Conservation (phyloP, 2,329 filamentous ascomycete genomes). For the Fusarium coffeatum region DNA sequence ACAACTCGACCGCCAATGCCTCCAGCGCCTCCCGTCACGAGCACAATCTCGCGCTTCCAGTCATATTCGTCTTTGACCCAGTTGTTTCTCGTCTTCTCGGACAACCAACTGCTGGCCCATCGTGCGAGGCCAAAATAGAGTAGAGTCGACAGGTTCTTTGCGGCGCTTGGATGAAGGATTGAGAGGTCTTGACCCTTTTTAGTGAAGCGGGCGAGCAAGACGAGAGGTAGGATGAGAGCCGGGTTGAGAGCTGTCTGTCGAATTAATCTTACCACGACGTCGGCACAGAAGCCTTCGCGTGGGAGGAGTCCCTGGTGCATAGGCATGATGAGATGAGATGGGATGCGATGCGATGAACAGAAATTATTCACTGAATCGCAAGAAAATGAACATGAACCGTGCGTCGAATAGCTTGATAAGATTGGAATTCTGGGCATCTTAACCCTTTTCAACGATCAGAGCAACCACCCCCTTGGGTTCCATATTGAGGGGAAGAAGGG, state of each 20-base stretch:
- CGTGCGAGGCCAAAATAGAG: constrained; percentile 49
- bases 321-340: constrained; percentile 45
- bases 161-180: constrained; percentile 62
- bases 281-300: constrained; percentile 69
- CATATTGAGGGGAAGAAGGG: constrained; percentile 6
- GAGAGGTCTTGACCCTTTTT: constrained; percentile 67
- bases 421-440: not conserved
- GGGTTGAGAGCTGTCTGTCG: constrained; percentile 73
- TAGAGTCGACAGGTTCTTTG: constrained; percentile 59
- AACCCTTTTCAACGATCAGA: not conserved
- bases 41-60: constrained; percentile 76
- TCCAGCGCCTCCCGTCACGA: constrained; percentile 79
- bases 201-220: constrained; percentile 74
- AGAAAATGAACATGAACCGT: not conserved
- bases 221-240: constrained; percentile 69
- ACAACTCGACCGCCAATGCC: constrained; percentile 78
- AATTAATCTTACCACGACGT: constrained; percentile 69
- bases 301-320: constrained; percentile 65
- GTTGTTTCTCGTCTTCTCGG: constrained; percentile 52
- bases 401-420: not conserved
- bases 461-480: not conserved
- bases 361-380: constrained; percentile 4
- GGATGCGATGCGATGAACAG: not conserved
- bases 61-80: constrained; percentile 62
- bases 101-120: constrained; percentile 48